Evolutionary conservation across 169 alveolate species (phyloP), one percentile per base, ranked within the genome.

Genomic region (Plasmodium blacklocki): DNA sequence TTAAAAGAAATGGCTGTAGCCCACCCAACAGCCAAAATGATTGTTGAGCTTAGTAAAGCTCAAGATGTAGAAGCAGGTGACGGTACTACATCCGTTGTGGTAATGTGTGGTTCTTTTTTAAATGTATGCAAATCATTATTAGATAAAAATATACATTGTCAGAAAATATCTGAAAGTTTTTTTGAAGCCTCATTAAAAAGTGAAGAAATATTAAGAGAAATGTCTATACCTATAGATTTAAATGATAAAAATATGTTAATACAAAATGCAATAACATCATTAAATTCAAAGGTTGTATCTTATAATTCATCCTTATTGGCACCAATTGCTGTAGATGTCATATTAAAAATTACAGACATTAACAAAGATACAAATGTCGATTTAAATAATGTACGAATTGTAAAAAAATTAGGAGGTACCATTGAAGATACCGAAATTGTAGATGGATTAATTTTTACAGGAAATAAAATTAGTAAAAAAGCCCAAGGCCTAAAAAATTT

Each of bases 11-110:
- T 98, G 97, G 97, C 98, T 58, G 98, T 98, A 52, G 96, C 97
- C 47, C 99, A 98, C 80, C 99, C 99, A 6, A 96, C 99, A 15
- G 99, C 99, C 12, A 97, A 97, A 93, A 98, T 98, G 99, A 94
- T 98, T 73, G 99, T 98, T 66, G 99, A 99, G 91, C 96, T 98
- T 86, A 97, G 99, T 60, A 97, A 98, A 94, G 98, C 99, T 23
- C 99, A 99, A 94, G 99, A 99, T 93, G 97, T 98, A 50, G 99
- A 98, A 83, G 99, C 99, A 9, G 99, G 99, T 7, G 99, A 99
- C 88, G 99, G 99, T 39, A 99, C 99, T 39, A 99, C 99, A 19
- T 94, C 99, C 14, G 99, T 98, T 50, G 99, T 98, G 64, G 99
- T 99, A 60, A 92, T 98, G 45, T 99, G 99, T 68, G 99, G 99